A percentile compares a stretch with the other conserved stretches of the same genome.
phyloP scores from a whole-genome alignment of 2,329 filamentous ascomycete species.

The Apiospora sp. region DNA sequence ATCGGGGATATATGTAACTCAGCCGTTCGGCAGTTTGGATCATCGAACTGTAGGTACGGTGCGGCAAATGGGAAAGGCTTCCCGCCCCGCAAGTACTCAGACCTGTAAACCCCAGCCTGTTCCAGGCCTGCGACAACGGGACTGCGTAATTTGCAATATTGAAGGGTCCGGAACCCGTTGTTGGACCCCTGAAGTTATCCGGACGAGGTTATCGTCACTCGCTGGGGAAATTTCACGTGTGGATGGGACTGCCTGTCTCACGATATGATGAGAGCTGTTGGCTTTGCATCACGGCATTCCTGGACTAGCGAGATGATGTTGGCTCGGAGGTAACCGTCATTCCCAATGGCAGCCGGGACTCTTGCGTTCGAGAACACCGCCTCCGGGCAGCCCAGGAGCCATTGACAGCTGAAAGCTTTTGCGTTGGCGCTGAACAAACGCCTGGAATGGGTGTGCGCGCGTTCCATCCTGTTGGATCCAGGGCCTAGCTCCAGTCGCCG shows the following conservation, averaged over 20 bases:
- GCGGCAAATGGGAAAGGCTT: slow-evolving; percentile 7
- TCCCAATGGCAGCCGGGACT: not conserved
- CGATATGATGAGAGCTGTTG: slow-evolving; percentile 9
- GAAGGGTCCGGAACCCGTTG: slow-evolving; percentile 14
- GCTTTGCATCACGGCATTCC: slow-evolving; percentile 6
- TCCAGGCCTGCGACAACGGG: slow-evolving; percentile 21
- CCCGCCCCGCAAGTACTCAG: not conserved
- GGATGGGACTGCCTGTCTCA: not conserved
- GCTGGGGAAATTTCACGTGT: not conserved
- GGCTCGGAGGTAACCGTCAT: slow-evolving; percentile 5
- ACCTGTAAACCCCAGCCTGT: slow-evolving; percentile 6
- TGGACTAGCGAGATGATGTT: not conserved
- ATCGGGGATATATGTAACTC: slow-evolving; percentile 19
- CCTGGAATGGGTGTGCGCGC: not conserved
- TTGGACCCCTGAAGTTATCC: slow-evolving; percentile 10
- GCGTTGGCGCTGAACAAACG: slow-evolving; percentile 7
- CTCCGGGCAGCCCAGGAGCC: not conserved
- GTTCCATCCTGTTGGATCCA: slow-evolving; percentile 16
- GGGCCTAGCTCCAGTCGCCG: slow-evolving; percentile 10
- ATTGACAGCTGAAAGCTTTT: slow-evolving; percentile 13
- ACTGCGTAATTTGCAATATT: slow-evolving; percentile 22
- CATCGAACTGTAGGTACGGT: slow-evolving; percentile 17
- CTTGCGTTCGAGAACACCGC: slow-evolving; percentile 11
- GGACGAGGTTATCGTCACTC: not conserved
- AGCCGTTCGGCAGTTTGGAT: slow-evolving; percentile 9